phyloP scores from a whole-genome alignment of 106 monocot species.

The Hemerocallis citrina region DNA sequence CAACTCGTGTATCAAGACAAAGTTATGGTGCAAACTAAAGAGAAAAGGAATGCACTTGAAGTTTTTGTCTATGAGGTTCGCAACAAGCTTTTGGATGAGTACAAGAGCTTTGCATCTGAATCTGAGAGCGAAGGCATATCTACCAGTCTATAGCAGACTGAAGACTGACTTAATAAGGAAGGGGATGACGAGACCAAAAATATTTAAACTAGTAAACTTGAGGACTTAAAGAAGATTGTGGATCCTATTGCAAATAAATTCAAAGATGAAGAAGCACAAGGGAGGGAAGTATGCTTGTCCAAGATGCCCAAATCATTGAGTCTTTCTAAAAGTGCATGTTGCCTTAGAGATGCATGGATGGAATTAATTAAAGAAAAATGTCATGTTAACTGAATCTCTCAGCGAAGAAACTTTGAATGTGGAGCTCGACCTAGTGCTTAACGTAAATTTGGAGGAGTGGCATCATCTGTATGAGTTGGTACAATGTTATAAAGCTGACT shows the following conservation, averaged over 20 bases:
- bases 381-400: too few relatives aligned
- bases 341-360: too few relatives aligned
- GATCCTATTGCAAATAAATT: slow-evolving; percentile 70
- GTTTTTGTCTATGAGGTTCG: slow-evolving; percentile 83
- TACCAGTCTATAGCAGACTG: slow-evolving; percentile 57
- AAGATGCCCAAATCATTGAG: too few relatives aligned
- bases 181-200: slow-evolving; percentile 85
- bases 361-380: too few relatives aligned
- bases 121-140: slow-evolving; percentile 74
- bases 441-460: too few relatives aligned
- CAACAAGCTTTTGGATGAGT: slow-evolving; percentile 87
- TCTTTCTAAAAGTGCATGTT: too few relatives aligned
- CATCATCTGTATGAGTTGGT: too few relatives aligned
- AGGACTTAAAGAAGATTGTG: slow-evolving; percentile 75
- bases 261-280: slow-evolving; percentile 69
- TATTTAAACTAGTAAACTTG: slow-evolving; percentile 53
- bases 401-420: too few relatives aligned
- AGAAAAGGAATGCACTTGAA: slow-evolving; percentile 81
- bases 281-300: too few relatives aligned
- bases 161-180: slow-evolving; percentile 95
- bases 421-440: too few relatives aligned
- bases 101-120: slow-evolving; percentile 69
- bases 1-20: slow-evolving; percentile 61
- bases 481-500: too few relatives aligned
- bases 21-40: slow-evolving; percentile 76